Conservation (phyloP, 139 green algal genomes). For the Auxenochlorella protothecoides region DNA sequence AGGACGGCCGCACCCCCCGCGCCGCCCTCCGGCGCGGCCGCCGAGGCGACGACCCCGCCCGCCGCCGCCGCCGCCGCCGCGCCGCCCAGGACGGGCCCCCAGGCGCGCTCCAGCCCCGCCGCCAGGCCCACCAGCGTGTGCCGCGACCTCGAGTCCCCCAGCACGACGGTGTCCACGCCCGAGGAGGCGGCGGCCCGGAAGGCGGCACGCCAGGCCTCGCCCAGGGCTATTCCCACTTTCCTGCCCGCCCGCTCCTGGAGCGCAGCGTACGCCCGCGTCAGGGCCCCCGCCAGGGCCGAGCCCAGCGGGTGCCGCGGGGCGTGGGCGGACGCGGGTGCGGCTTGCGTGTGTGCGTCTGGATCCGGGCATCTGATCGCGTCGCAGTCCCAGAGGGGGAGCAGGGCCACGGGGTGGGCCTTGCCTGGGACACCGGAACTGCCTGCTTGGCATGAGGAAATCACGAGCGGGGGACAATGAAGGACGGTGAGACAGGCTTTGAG, state of each 20-base stretch:
- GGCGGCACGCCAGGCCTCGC: constrained; percentile 60
- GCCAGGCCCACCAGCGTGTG: neutral
- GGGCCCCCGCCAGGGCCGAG: neutral
- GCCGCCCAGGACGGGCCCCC: neutral
- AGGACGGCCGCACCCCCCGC: too few relatives aligned
- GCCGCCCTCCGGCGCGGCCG: too few relatives aligned
- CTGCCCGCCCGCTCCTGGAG: constrained; percentile 36
- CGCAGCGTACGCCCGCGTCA: constrained; percentile 35
- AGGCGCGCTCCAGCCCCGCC: neutral
- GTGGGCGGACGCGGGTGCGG: neutral
- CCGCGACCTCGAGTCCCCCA: neutral
- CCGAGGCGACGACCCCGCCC: neutral
- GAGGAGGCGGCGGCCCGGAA: constrained; percentile 36
- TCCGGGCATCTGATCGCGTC: too few relatives aligned
- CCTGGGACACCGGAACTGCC: too few relatives aligned
- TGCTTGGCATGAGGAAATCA: too few relatives aligned
- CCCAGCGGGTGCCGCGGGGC: constrained; percentile 19
- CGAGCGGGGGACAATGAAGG: too few relatives aligned
- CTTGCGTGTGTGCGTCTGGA: too few relatives aligned
- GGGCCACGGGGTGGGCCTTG: too few relatives aligned
- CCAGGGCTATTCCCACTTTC: constrained; percentile 36
- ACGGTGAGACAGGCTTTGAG: too few relatives aligned
- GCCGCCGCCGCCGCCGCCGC: constrained; percentile 8
- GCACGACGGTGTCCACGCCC: constrained; percentile 5
- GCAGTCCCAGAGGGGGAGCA: too few relatives aligned